Conservation (phyloP, 2,329 filamentous ascomycete genomes). For the Tolypocladium guangdongense region DNA sequence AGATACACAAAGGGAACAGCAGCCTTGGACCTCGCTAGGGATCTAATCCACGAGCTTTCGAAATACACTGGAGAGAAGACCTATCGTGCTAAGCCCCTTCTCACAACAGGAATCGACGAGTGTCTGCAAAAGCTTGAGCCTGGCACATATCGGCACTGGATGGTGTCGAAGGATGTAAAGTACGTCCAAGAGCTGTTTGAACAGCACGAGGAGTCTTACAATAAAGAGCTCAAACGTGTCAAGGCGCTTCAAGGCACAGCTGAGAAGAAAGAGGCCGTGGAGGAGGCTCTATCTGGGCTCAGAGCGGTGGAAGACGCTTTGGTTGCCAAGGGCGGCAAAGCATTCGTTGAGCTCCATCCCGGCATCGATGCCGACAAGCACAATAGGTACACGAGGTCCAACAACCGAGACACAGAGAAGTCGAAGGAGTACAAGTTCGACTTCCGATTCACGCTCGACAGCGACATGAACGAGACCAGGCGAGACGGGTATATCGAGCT, state of each 20-base stretch:
- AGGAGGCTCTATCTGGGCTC: conserved; percentile 37
- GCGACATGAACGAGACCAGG: conserved; percentile 43
- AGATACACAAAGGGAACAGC: conserved; percentile 29
- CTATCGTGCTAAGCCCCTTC: background rate
- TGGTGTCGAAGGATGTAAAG: conserved; percentile 29
- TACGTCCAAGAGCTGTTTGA: conserved; percentile 19
- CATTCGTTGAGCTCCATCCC: conserved; percentile 54
- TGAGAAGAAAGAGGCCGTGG: conserved; percentile 47
- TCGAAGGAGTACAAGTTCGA: conserved; percentile 32
- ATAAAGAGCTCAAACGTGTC: conserved; percentile 11
- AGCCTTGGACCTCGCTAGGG: conserved; percentile 49
- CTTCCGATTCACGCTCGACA: conserved; percentile 41
- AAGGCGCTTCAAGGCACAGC: conserved; percentile 10
- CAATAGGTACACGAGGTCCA: background rate
- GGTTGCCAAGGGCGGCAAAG: conserved; percentile 50
- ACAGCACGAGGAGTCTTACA: conserved; percentile 16
- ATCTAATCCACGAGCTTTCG: conserved; percentile 38
- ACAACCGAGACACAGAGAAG: conserved; percentile 7
- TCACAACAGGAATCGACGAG: conserved; percentile 29
- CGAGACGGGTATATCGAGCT: conserved; percentile 51
- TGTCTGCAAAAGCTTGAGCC: conserved; percentile 40
- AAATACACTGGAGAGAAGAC: conserved; percentile 23
- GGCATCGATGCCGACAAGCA: conserved; percentile 23
- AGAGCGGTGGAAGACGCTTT: conserved; percentile 44
- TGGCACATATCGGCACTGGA: conserved; percentile 51